Evolutionary conservation across 805 yeast genomes (phyloP), one percentile per base, ranked within the genome.

Genomic region (Tetrapisispora nanseiensis): DNA sequence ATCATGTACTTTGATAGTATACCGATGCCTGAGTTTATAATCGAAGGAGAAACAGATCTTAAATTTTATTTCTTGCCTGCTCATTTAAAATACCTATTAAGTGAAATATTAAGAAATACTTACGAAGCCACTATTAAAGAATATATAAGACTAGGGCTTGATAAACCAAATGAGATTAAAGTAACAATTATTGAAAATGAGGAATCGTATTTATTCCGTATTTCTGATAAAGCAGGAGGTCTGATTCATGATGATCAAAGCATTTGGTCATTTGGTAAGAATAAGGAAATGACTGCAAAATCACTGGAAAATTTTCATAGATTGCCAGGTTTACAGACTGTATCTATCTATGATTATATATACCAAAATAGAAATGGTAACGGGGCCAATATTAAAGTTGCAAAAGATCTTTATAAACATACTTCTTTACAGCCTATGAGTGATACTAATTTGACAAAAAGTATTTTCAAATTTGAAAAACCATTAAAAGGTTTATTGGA

Each of bases 171-270:
- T 1, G 86, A 95, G 0, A 78, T 90, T n/a, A 67, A 65, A n/a
- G 82, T 90, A 13, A 77, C 86, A 8, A 74, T 90, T 9, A 70
- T 84, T 2, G 74, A 80, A 47, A 75, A 84, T 16, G 69, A 75
- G 11, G 80, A 78, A 30, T 76, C 79, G 37, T 79, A 86, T 22
- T 68, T 80, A 3, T 82, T 90, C 58, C 71, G 95, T 40, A 76
- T 90, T 39, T 79, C 90, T 5, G 98, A 90, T 61, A 80, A 75
- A 50, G 97, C 96, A 3, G 97, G 97, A 23, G 98, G 97, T 1
- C 67, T 90, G 38, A 71, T 77, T 27, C 68, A 83, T 28, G 68
- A 70, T 13, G 61, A 59, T 29, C 51, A 51, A 39, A 74, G 78
- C 33, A 70, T 87, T 8, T 90, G 96, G 95, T 83, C 95, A 0